Evolutionary conservation across 495 filamentous ascomycete species (phyloP).

Genomic region (Darksidea phi): DNA sequence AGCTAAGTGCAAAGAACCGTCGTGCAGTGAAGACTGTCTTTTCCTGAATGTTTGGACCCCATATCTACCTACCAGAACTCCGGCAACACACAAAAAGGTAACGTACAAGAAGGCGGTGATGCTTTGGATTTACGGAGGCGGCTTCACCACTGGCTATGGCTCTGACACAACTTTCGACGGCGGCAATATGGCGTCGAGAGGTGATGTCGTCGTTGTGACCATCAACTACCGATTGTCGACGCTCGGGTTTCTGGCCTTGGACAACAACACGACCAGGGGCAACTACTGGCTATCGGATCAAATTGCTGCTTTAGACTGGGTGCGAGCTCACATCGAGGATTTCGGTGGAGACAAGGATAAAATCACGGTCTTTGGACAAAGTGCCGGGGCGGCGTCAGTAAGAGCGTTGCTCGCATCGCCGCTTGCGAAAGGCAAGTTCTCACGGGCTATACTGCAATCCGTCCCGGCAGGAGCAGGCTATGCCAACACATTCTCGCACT

Average conservation of each 20-base stretch:
- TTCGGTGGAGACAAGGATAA: constrained; percentile 39
- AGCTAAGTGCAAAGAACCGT: constrained; percentile 35
- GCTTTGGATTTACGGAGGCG: constrained; percentile 45
- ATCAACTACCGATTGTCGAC: constrained; percentile 50
- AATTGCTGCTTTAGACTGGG: constrained; percentile 39
- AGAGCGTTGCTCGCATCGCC: constrained; percentile 55
- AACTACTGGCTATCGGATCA: constrained; percentile 57
- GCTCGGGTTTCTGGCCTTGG: constrained; percentile 46
- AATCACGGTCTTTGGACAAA: constrained; percentile 52
- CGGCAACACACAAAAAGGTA: not conserved
- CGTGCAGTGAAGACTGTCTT: constrained; percentile 50
- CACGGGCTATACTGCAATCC: constrained; percentile 51
- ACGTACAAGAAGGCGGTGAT: constrained; percentile 53
- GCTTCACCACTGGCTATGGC: constrained; percentile 31
- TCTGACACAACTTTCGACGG: constrained; percentile 43
- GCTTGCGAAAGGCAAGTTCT: constrained; percentile 48
- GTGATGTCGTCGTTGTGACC: constrained; percentile 52
- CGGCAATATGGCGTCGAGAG: constrained; percentile 53
- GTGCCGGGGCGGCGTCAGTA: constrained; percentile 55
- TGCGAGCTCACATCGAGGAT: constrained; percentile 32
- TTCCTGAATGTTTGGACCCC: constrained; percentile 58
- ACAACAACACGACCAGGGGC: constrained; percentile 46
- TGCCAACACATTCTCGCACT: constrained; percentile 47
- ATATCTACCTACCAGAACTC: constrained; percentile 47
- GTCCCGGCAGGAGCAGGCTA: constrained; percentile 49